phyloP scores from a whole-genome alignment of 768 basidiomycete genomes.

The Lactarius quietus region DNA sequence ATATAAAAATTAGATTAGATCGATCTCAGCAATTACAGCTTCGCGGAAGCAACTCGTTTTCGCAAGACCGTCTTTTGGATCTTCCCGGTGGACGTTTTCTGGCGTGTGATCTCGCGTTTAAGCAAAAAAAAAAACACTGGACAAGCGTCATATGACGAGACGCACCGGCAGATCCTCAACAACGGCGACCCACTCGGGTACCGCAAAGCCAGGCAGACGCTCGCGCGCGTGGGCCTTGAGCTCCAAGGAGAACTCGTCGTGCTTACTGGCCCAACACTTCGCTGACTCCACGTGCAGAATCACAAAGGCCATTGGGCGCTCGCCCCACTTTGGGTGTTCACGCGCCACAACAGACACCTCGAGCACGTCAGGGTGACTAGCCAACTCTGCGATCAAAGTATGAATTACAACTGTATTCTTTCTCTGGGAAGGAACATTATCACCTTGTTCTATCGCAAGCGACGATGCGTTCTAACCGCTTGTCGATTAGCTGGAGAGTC shows the following conservation, averaged over 20 bases:
- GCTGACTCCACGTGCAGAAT: conserved; percentile 56
- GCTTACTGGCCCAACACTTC: conserved; percentile 54
- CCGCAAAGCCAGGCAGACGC: conserved; percentile 77
- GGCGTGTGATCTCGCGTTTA: neutral
- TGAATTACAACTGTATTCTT: neutral
- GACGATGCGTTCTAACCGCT: conserved; percentile 73
- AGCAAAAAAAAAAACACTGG: neutral
- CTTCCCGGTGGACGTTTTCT: conserved; percentile 93
- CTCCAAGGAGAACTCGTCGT: conserved; percentile 54
- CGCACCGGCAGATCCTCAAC: conserved; percentile 78
- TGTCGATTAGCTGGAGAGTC: neutral
- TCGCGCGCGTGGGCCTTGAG: conserved; percentile 61
- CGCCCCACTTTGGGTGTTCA: conserved; percentile 74
- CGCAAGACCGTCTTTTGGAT: conserved; percentile 75
- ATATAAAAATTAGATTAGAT: conserved; percentile 15
- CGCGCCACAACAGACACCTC: conserved; percentile 84
- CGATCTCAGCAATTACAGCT: conserved; percentile 47
- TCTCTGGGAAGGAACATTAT: neutral
- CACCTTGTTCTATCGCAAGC: conserved; percentile 81
- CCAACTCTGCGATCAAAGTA: conserved; percentile 49
- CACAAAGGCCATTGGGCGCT: conserved; percentile 85
- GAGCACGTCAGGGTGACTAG: conserved; percentile 74
- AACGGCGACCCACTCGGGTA: conserved; percentile 82
- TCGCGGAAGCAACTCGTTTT: conserved; percentile 52
- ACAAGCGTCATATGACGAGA: neutral